Evolutionary conservation across 805 yeast genomes (phyloP), one percentile per base, ranked within the genome.

Genomic region (Candida xyloterini): DNA sequence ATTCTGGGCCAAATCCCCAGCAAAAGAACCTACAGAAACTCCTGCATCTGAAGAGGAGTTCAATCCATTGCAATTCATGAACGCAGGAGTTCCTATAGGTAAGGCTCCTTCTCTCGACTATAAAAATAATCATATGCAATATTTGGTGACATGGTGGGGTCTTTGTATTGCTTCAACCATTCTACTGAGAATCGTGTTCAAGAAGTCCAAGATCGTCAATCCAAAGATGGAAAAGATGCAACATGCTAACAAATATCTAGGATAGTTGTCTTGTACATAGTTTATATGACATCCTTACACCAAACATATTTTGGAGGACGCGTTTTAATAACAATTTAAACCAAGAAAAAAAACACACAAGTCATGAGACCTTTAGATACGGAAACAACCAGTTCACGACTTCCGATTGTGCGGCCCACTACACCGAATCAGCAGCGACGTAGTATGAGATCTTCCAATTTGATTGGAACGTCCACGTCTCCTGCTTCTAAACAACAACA

Each of bases 91-190:
- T 6, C 99, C 99, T 9, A 60, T 93, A 9, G 99, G 96, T 1
- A 79, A 83, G 39, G 64, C 70, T 7, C 90, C 96, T n/a, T 78
- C 78, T 51, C 77, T 91, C 24, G 90, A 81, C 50, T 74, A 87
- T 57, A 79, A 84, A 45, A 93, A 93, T 60, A 88, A 89, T 57
- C 99, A 93, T 58, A 65, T 90, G 60, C 96, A 91, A 60, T 93
- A 93, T 60, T 66, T 93, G 55, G 78, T 88, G 15, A 93, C 99
- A 0, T 93, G 99, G 99, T 91, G 86, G 60, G 95, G 96, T 0
- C 73, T 91, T 30, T 79, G 89, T 2, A 53, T 84, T 28, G 75
- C 86, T 27, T 83, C 95, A 26, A 53, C 89, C 0, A 76, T 83
- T 24, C 74, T 88, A 63, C 70, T 93, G 24, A 50, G 71, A 20